Conservation (phyloP, 140 eudicot genomes). For the Cichorium intybus region DNA sequence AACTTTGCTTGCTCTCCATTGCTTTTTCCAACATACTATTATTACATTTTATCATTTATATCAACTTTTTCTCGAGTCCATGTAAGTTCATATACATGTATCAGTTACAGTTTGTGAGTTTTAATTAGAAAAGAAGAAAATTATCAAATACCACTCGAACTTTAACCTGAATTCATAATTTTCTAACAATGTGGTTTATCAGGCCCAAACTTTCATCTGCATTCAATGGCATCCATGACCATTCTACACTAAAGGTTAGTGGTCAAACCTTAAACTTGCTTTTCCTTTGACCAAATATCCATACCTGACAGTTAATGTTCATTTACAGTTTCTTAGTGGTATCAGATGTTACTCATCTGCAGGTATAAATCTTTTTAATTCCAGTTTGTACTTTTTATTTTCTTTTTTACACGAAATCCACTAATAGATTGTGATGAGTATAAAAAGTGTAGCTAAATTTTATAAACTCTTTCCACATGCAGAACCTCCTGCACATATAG, state of each 20-base stretch:
- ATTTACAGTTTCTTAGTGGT: conserved; percentile 56
- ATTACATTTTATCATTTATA: neutral
- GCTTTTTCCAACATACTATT: neutral
- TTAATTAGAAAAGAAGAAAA: too few relatives aligned
- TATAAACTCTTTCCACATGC: conserved; percentile 28
- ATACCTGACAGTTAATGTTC: conserved; percentile 18
- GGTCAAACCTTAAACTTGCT: neutral
- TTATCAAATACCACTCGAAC: neutral
- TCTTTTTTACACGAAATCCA: conserved; percentile 11
- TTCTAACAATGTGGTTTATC: conserved; percentile 41
- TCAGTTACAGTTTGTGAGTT: conserved; percentile 7
- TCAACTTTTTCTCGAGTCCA: neutral
- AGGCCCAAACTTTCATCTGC: conserved; percentile 45
- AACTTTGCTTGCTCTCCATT: conserved; percentile 22
- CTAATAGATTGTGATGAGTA: neutral
- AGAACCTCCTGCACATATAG: conserved; percentile 68
- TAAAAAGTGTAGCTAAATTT: conserved; percentile 17
- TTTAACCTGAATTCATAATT: conserved; percentile 1
- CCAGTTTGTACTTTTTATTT: neutral
- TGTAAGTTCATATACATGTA: conserved; percentile 8
- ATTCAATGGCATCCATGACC: conserved; percentile 31
- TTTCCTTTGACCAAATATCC: conserved; percentile 11
- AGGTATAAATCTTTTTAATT: conserved; percentile 41
- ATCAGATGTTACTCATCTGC: conserved; percentile 72
- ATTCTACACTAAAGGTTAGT: conserved; percentile 63